Evolutionary conservation across 805 yeast species (phyloP).

Genomic region (Metschnikowia amazonensis): DNA sequence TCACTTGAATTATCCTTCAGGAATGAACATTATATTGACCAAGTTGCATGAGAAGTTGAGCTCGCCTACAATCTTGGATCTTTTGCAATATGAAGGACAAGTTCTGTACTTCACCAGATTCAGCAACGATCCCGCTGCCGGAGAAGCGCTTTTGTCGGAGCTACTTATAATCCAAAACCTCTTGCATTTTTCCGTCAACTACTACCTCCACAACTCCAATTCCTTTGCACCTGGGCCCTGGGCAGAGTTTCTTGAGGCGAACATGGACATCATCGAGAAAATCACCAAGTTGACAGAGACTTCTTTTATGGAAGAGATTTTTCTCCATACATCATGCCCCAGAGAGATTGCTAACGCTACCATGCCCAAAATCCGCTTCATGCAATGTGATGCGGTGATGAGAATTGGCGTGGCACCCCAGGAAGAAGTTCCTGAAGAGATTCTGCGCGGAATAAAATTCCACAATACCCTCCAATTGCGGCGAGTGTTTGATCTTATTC

Average conservation of each 20-base stretch:
- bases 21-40: neutral
- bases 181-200: conserved; percentile 28
- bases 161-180: conserved; percentile 42
- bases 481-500: neutral
- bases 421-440: neutral
- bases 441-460: conserved; percentile 48
- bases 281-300: conserved; percentile 49
- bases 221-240: neutral
- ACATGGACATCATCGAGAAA: conserved; percentile 29
- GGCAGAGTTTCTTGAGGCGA: conserved; percentile 3
- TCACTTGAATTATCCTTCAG: neutral
- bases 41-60: conserved; percentile 18
- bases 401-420: neutral
- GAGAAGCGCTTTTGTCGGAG: conserved; percentile 31
- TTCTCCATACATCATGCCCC: conserved; percentile 36
- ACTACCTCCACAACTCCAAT: conserved; percentile 30
- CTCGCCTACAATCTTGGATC: conserved; percentile 24
- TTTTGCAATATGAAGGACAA: conserved; percentile 26
- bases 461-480: conserved; percentile 61
- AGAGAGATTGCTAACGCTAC: neutral
- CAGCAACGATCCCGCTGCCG: conserved; percentile 23
- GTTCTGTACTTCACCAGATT: conserved; percentile 37
- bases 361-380: conserved; percentile 1
- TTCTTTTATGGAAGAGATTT: conserved; percentile 54
- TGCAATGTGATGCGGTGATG: neutral